A percentile compares a stretch with the other conserved stretches of the same genome.
Conservation (phyloP, 2,329 filamentous ascomycete species). For the Calcarisporium arbuscula region DNA sequence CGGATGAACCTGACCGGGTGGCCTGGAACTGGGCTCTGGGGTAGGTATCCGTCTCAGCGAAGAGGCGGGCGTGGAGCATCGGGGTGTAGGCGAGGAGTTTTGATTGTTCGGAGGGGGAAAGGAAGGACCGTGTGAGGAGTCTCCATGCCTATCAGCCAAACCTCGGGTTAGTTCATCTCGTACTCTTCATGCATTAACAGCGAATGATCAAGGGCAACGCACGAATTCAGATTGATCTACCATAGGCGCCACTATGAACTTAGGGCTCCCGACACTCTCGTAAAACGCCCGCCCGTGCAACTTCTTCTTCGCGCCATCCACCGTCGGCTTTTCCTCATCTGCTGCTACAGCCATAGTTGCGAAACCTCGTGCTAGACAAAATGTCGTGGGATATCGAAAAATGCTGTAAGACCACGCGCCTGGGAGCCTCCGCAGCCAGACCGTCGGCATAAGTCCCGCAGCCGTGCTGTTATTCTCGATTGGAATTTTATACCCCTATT, state of each 20-base stretch:
- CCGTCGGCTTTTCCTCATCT: constrained; percentile 10
- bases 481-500: too few species aligned
- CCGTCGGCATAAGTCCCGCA: too few species aligned
- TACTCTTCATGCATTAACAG: background rate
- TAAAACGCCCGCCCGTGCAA: constrained; percentile 86
- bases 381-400: too few species aligned
- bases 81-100: constrained; percentile 83
- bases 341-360: constrained; percentile 25
- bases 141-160: constrained; percentile 71
- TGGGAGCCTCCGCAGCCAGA: too few species aligned
- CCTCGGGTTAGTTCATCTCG: constrained; percentile 6
- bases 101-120: constrained; percentile 57
- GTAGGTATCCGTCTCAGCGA: constrained; percentile 69
- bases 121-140: constrained; percentile 89
- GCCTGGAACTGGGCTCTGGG: constrained; percentile 78
- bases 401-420: too few species aligned
- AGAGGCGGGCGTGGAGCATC: constrained; percentile 93
- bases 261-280: constrained; percentile 87
- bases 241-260: constrained; percentile 90
- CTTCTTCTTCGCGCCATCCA: constrained; percentile 51
- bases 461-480: too few species aligned
- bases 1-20: constrained; percentile 26
- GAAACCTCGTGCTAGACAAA: constrained; percentile 16
- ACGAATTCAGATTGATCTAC: constrained; percentile 98
- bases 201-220: constrained; percentile 27